Conservation (phyloP, 148 eudicot genomes). For the Nepenthes gracilis region DNA sequence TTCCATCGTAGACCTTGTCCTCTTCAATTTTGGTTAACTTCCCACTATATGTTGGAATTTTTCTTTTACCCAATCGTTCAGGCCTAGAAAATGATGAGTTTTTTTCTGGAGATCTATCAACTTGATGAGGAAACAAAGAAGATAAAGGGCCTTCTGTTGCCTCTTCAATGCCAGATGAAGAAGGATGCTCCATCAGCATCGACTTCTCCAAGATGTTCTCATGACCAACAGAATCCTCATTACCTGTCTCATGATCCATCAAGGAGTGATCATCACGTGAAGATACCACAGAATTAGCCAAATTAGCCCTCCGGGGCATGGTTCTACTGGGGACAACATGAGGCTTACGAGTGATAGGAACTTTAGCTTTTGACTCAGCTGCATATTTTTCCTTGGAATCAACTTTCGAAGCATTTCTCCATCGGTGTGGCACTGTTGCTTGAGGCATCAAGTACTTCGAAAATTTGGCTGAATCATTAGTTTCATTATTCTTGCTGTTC, state of each 20-base stretch:
- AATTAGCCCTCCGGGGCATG: constrained; percentile 41
- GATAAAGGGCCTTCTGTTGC: constrained; percentile 41
- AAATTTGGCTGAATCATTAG: constrained; percentile 26
- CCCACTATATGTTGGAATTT: constrained; percentile 15
- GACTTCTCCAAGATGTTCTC: too few species aligned
- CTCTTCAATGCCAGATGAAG: constrained; percentile 14
- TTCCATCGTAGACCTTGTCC: constrained; percentile 20
- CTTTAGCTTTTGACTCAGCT: constrained; percentile 33
- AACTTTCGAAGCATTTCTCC: constrained; percentile 34
- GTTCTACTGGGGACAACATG: constrained; percentile 26
- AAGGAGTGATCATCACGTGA: neutral
- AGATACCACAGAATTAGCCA: constrained; percentile 10
- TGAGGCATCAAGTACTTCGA: constrained; percentile 34
- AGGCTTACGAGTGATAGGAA: constrained; percentile 24
- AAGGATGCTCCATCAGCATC: too few species aligned
- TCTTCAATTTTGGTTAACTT: constrained; percentile 39
- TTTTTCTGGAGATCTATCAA: constrained; percentile 29
- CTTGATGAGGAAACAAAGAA: constrained; percentile 31
- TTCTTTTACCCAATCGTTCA: constrained; percentile 24
- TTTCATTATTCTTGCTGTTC: too few species aligned
- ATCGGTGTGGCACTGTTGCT: constrained; percentile 46
- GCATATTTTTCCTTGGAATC: constrained; percentile 54
- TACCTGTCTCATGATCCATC: constrained; percentile 11
- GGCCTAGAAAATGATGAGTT: constrained; percentile 5
- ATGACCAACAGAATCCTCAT: constrained; percentile 20